Evolutionary conservation across 2,329 filamentous ascomycete genomes (phyloP).

Genomic region (Mycosphaerelloides madeirae): DNA sequence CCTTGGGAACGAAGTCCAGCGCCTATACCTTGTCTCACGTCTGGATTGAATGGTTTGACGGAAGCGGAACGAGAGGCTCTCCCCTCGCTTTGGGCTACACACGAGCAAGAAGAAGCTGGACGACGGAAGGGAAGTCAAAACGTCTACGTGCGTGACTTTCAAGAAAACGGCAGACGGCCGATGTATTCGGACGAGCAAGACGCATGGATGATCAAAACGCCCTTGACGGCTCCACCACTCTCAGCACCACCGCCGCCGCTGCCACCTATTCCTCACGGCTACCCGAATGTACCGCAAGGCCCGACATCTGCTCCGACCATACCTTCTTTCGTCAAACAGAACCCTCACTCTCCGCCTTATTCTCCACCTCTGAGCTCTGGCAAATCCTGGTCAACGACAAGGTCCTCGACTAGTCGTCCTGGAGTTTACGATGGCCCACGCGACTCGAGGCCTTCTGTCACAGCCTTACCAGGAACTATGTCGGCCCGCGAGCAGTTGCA

Average conservation of each 20-base stretch:
- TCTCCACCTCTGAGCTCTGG: not conserved
- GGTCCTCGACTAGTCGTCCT: too few relatives aligned
- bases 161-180: not conserved
- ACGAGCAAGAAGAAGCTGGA: not conserved
- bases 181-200: not conserved
- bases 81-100: conserved; percentile 6
- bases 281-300: conserved; percentile 5
- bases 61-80: conserved; percentile 7
- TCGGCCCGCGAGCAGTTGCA: conserved; percentile 10
- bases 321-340: conserved; percentile 7
- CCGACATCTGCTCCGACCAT: conserved; percentile 7
- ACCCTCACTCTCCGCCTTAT: conserved; percentile 17
- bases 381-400: too few relatives aligned
- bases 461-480: conserved; percentile 23
- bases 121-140: not conserved
- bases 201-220: not conserved
- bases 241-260: conserved; percentile 1
- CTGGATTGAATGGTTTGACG: not conserved
- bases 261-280: conserved; percentile 14
- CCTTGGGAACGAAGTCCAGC: not conserved
- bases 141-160: not conserved
- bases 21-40: not conserved
- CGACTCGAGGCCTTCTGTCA: not conserved
- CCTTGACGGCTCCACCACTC: conserved; percentile 1
- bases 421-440: too few relatives aligned